phyloP scores from a whole-genome alignment of 352 stramenopile genomes.

The Phytophthora pini region DNA sequence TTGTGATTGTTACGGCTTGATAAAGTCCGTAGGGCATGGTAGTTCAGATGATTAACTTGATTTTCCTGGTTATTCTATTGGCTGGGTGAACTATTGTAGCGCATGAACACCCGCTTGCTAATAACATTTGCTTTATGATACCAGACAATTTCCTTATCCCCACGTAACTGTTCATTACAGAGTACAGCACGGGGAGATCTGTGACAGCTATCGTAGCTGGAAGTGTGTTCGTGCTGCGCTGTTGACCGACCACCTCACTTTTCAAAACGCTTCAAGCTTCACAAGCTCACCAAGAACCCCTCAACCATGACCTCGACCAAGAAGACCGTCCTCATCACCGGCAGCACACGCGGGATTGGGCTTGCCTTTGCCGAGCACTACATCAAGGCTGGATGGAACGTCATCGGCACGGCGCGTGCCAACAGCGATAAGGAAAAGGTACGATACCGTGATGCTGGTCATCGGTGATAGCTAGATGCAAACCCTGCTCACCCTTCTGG shows the following conservation, averaged over 20 bases:
- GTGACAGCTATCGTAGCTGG: too few relatives aligned
- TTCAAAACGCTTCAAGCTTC: background rate
- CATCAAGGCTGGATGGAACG: constrained; percentile 16
- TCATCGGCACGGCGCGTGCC: constrained; percentile 9
- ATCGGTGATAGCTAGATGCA: background rate
- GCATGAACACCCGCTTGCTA: too few relatives aligned
- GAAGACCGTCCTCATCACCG: constrained; percentile 19
- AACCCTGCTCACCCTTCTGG: background rate
- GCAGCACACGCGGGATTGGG: constrained; percentile 35
- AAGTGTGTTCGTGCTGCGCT: too few relatives aligned
- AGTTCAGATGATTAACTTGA: too few relatives aligned
- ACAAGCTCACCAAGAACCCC: background rate
- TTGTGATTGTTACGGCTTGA: too few relatives aligned
- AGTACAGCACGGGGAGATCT: too few relatives aligned
- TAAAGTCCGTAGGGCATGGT: too few relatives aligned
- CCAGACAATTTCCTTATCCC: too few relatives aligned
- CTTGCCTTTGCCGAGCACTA: constrained; percentile 44
- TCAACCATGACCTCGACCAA: constrained; percentile 11
- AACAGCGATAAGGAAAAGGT: constrained; percentile 12
- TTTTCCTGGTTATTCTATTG: too few relatives aligned
- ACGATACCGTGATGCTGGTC: background rate
- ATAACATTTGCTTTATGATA: too few relatives aligned
- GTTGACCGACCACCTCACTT: constrained; percentile 6
- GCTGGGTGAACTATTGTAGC: too few relatives aligned
- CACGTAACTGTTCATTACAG: background rate